Conservation (phyloP, 2,329 filamentous ascomycete species). For the Karstenula rhodostoma region DNA sequence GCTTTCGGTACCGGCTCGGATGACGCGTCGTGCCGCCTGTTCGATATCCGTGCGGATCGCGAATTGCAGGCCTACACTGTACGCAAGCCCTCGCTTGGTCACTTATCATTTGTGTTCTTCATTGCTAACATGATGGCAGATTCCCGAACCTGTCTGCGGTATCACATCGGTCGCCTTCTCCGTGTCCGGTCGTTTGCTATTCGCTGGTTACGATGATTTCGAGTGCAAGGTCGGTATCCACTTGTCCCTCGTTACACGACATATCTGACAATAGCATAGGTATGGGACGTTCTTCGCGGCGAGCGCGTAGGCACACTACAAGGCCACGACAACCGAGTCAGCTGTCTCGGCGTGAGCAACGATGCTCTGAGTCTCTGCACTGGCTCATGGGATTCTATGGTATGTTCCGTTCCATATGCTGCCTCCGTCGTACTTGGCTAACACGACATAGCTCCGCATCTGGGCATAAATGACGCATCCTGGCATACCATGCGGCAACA, state of each 20-base stretch:
- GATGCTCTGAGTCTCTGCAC: conserved; percentile 99
- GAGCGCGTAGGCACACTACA: conserved; percentile 97
- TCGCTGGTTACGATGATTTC: conserved; percentile 98
- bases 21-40: conserved; percentile 94
- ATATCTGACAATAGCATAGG: conserved; percentile 66
- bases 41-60: conserved; percentile 95
- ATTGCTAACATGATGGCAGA: conserved; percentile 65
- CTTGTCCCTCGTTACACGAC: conserved; percentile 13
- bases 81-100: conserved; percentile 37
- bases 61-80: conserved; percentile 74
- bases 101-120: conserved; percentile 13
- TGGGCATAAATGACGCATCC: conserved; percentile 55
- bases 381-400: conserved; percentile 98
- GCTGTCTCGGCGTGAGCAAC: conserved; percentile 98
- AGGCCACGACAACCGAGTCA: conserved; percentile 98
- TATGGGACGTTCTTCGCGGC: conserved; percentile 96
- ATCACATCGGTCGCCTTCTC: conserved; percentile 99
- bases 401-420: conserved; percentile 66
- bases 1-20: conserved; percentile 98
- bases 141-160: conserved; percentile 94
- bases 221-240: conserved; percentile 89
- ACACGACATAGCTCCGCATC: conserved; percentile 56
- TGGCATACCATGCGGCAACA: conserved; percentile 30
- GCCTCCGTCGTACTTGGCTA: conserved; percentile 26
- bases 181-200: conserved; percentile 91